These are phyloP conservation scores for Aegilops tauschii DNA, from an alignment of 176 grass and related monocot genomes.

Conservation along the genomic window DNA sequence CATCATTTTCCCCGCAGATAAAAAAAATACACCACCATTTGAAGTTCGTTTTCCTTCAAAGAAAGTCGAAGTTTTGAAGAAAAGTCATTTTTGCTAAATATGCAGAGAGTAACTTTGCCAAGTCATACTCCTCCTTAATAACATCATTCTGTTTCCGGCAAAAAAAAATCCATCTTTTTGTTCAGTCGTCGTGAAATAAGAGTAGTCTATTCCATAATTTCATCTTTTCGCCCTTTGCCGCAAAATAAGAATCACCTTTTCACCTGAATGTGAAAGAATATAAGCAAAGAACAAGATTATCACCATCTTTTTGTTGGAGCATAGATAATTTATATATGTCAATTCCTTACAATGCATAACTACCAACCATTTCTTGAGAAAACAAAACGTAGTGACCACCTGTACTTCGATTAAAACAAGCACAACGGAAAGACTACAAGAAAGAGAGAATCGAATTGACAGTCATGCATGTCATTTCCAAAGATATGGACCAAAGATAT, in stretches of 20 bases:
- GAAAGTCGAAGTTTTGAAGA: background rate
- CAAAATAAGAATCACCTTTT: background rate
- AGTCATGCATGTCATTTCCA: constrained; percentile 5
- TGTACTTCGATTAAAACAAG: background rate
- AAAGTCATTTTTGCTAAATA: background rate
- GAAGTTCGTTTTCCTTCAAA: background rate
- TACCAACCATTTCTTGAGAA: background rate
- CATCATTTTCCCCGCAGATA: too few species aligned
- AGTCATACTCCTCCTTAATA: background rate
- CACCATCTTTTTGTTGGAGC: background rate
- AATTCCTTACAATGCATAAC: background rate
- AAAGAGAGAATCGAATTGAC: constrained; percentile 17
- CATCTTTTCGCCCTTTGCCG: background rate
- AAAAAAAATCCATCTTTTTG: background rate
- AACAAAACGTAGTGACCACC: background rate
- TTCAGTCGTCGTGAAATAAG: background rate
- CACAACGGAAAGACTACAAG: background rate
- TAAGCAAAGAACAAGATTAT: background rate
- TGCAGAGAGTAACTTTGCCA: background rate
- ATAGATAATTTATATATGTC: background rate
- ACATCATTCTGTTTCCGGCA: too few species aligned
- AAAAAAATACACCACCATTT: background rate
- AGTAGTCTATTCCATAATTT: background rate
- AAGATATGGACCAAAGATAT: constrained; percentile 13
- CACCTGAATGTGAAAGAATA: background rate